Conservation (phyloP, 306 rosid genomes). For the Cicer bijugum region DNA sequence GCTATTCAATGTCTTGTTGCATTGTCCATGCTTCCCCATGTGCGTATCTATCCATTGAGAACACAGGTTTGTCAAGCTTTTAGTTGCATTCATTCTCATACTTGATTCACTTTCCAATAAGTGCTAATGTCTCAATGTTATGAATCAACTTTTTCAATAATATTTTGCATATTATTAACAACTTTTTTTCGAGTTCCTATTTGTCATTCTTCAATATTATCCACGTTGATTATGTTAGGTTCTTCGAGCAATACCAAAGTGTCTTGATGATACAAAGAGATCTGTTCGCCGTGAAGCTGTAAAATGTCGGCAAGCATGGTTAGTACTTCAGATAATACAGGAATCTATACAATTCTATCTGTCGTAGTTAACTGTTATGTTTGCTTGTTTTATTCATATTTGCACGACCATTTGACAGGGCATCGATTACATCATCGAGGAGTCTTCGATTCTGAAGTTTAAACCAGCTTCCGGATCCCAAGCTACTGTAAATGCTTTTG, state of each 20-base stretch:
- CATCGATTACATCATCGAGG: constrained; percentile 59
- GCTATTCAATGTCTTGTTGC: constrained; percentile 86
- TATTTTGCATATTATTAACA: constrained; percentile 4
- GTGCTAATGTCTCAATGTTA: constrained; percentile 2
- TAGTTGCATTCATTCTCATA: constrained; percentile 3
- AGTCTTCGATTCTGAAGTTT: constrained; percentile 54
- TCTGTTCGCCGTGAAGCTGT: constrained; percentile 87
- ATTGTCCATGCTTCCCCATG: constrained; percentile 78
- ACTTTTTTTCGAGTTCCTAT: not conserved
- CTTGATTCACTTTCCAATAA: not conserved
- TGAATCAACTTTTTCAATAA: constrained; percentile 14
- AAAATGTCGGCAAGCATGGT: constrained; percentile 90
- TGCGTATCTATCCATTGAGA: constrained; percentile 82
- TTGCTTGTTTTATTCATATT: constrained; percentile 15
- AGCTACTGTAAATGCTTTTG: constrained; percentile 25
- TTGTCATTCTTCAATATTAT: constrained; percentile 1
- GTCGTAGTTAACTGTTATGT: not conserved
- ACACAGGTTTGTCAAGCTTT: constrained; percentile 62
- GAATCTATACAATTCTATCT: constrained; percentile 5
- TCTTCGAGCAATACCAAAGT: constrained; percentile 57
- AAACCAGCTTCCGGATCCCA: constrained; percentile 18
- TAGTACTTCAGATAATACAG: constrained; percentile 32
- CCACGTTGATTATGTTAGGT: constrained; percentile 60
- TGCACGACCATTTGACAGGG: constrained; percentile 53
- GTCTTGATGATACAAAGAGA: constrained; percentile 78